Conservation (phyloP, 495 filamentous ascomycete species). For the Aspergillus leporis region DNA sequence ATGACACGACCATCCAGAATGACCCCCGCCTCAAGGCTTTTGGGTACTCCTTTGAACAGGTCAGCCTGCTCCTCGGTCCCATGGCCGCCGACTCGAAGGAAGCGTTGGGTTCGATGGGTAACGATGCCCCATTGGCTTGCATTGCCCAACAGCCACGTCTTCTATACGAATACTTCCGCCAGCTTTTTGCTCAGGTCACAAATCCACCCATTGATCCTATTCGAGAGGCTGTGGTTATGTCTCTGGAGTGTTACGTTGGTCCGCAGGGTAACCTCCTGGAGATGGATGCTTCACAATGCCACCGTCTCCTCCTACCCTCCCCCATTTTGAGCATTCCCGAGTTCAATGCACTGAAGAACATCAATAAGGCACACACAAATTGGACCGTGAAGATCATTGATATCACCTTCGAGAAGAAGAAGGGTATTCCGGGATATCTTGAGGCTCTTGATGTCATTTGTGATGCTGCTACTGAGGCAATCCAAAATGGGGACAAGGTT, state of each 20-base stretch:
- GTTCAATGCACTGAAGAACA: constrained; percentile 86
- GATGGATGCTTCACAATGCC: constrained; percentile 90
- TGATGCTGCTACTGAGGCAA: constrained; percentile 78
- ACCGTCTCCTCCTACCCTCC: constrained; percentile 81
- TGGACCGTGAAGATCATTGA: constrained; percentile 97
- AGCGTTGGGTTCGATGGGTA: constrained; percentile 99
- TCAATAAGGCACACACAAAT: constrained; percentile 68
- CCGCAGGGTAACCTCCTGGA: constrained; percentile 97
- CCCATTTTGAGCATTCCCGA: constrained; percentile 90
- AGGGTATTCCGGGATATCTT: constrained; percentile 84
- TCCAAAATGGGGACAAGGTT: constrained; percentile 81
- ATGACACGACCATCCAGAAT: constrained; percentile 75
- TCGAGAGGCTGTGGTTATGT: constrained; percentile 98
- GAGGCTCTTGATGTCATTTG: constrained; percentile 89
- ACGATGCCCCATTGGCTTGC: constrained; percentile 94
- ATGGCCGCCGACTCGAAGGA: constrained; percentile 99
- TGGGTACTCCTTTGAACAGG: constrained; percentile 96
- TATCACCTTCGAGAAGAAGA: constrained; percentile 88
- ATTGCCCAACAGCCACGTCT: constrained; percentile 86
- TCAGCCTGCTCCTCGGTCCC: constrained; percentile 88
- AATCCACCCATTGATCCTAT: constrained; percentile 99
- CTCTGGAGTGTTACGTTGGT: constrained; percentile 94
- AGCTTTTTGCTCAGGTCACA: constrained; percentile 98
- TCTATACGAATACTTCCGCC: constrained; percentile 96
- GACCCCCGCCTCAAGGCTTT: constrained; percentile 85